Conservation (phyloP, 1,139 yeast species). For the Geotrichum candidum region DNA sequence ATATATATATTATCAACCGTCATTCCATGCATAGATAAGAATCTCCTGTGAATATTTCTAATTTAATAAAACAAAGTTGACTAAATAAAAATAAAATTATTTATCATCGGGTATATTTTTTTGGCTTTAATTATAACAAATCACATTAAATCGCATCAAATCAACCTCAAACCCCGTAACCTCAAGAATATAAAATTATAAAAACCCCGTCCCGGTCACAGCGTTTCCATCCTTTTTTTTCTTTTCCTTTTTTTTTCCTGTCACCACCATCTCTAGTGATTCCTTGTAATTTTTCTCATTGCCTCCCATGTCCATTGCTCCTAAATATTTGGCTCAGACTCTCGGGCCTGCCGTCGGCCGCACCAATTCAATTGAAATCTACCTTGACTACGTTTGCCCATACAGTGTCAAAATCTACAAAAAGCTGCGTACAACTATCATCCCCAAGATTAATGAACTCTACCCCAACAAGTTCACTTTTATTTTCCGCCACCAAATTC, state of each 20-base stretch:
- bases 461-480: constrained; percentile 49
- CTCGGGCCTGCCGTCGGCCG: constrained; percentile 24
- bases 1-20: background rate
- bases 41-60: background rate
- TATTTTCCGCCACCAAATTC: constrained; percentile 55
- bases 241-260: background rate
- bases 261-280: background rate
- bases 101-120: too few species aligned
- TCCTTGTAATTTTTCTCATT: background rate
- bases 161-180: too few species aligned
- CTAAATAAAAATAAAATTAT: too few species aligned
- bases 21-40: background rate
- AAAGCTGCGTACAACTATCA: constrained; percentile 48
- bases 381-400: constrained; percentile 74
- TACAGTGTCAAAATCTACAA: constrained; percentile 60
- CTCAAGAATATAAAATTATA: background rate
- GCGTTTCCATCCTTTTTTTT: too few species aligned
- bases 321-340: constrained; percentile 30
- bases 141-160: too few species aligned
- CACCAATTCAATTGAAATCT: constrained; percentile 46
- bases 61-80: background rate
- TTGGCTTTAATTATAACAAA: too few species aligned
- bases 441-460: constrained; percentile 47
- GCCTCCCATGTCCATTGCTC: constrained; percentile 29
- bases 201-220: background rate